Base-by-base conservation (phyloP, 345 rosid species). In the Alliaria petiolata region DNA sequence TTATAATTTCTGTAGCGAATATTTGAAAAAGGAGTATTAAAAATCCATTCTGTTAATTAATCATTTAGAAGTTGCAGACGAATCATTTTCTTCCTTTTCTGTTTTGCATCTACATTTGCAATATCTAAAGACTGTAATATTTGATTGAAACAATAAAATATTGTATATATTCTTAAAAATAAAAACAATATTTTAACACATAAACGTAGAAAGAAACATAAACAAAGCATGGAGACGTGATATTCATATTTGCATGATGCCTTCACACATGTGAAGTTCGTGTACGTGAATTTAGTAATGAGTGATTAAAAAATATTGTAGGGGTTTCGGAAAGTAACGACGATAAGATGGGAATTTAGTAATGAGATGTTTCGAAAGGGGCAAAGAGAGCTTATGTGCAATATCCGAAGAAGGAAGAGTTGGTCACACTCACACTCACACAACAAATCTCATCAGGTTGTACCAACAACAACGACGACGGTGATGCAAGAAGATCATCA, bases 261-360 rank as follows among this genome's bases (percentile, higher is more conserved):
- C 35, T 20, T 43, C 67, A 44, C 53, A 62, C 11, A 65, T 14
- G 14, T 65, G 69, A 47, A 20, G 22, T 65, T 49, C 6, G 17
- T n/a, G n/a, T 67, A 54, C 54, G 44, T 57, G 44, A 10, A 57
- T 53, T 45, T 65, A 15, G 31, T 65, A 20, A 31, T 12, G 30
- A 51, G 20, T 46, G 77, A 15, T 12, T 52, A 62, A 15, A 56
- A 67, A 59, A 60, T 55, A 5, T 6, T 43, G 8, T 50, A 91
- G 97, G 97, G 97, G 12, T 91, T 91, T 31, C 80, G 93, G 2
- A 91, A 91, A 71, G 84, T 85, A 13, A 81, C 93, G 40, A 85
- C 91, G 5, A 75, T 81, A 72, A 70, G 97, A 56, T 90, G 97
- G 97, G 97, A 90, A 76, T 91, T 91, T 70, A 79, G 87, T 81